phyloP scores from a whole-genome alignment of 495 filamentous ascomycete genomes.

The Neurospora hispaniola region DNA sequence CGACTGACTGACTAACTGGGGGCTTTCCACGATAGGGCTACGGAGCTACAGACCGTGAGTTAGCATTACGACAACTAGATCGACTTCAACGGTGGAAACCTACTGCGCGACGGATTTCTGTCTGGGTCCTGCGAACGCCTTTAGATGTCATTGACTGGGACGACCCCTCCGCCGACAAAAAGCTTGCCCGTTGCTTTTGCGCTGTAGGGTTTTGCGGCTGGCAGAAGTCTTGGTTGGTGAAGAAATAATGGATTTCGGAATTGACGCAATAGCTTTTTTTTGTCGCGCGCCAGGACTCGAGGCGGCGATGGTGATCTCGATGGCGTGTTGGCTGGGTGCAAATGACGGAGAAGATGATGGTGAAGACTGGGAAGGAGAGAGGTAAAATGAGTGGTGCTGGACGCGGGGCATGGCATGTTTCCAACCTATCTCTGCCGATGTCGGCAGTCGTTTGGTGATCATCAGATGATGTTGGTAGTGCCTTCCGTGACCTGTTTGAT shows the following conservation, averaged over 20 bases:
- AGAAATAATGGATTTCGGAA: conserved; percentile 9
- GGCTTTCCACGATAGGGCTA: conserved; percentile 26
- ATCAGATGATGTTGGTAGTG: too few species aligned
- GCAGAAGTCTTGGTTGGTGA: conserved; percentile 25
- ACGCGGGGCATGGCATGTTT: neutral
- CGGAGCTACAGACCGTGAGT: conserved; percentile 24
- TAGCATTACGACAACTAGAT: conserved; percentile 25
- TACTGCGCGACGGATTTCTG: neutral
- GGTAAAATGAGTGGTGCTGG: neutral
- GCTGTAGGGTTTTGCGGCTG: conserved; percentile 27
- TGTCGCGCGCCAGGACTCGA: neutral
- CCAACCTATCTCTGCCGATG: too few species aligned
- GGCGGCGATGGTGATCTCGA: neutral
- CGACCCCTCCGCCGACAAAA: neutral
- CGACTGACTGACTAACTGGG: conserved; percentile 14
- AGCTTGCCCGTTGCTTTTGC: conserved; percentile 19
- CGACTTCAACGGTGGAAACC: conserved; percentile 12
- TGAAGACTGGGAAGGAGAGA: neutral
- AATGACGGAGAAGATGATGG: neutral
- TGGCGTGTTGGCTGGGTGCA: neutral
- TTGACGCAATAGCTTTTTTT: conserved; percentile 21
- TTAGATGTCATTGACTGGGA: too few species aligned
- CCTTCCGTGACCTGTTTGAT: too few species aligned
- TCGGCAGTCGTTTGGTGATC: too few species aligned
- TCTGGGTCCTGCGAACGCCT: too few species aligned